Evolutionary conservation across 495 filamentous ascomycete species (phyloP), one percentile per base, ranked within the genome.

Genomic region (Penicillium turbatum): DNA sequence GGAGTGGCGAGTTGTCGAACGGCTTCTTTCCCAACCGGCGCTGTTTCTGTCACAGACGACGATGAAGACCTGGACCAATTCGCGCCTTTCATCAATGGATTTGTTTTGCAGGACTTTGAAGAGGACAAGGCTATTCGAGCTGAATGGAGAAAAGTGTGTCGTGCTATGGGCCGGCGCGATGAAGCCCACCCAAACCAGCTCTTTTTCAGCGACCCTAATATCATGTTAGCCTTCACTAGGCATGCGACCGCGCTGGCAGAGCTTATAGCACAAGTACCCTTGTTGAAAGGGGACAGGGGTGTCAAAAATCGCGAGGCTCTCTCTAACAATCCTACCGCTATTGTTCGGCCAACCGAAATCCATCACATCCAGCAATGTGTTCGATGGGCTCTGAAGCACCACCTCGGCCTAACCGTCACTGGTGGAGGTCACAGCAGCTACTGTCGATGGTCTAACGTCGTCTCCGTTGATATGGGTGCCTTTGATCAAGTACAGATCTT

Each of bases 341-440:
- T 79, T 57, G 44, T 79, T 40, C 66, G 63, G 49, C 82, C 82
- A 45, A 78, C 67, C 57, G 66, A 78, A 44, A 42, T 83, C 39
- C 41, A 12, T 61, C 76, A 84, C 8, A 59, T 86, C 49, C 80
- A 83, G 61, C 39, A 72, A 15, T 84, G 81, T 56, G 77, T 85
- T 59, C 63, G 54, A 65, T 86, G 82, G 83, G 82, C 82, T 65
- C 55, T 81, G 24, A 69, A 77, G 62, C 72, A 82, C 48, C 53
- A 54, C 13, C 48, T 73, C 29, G 63, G 74, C 46, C 64, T 86
- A 53, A 80, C 76, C 10, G 69, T 85, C 43, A 19, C 85, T 44
- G 80, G 81, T 27, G 83, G 82, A 24, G 72, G 82, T 51, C 82
- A 86, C 61, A 81, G 81, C 58, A 81, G 75, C 47, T 79, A 85